Evolutionary conservation across 2,329 filamentous ascomycete species (phyloP).

Genomic region (Whalleya microplaca): DNA sequence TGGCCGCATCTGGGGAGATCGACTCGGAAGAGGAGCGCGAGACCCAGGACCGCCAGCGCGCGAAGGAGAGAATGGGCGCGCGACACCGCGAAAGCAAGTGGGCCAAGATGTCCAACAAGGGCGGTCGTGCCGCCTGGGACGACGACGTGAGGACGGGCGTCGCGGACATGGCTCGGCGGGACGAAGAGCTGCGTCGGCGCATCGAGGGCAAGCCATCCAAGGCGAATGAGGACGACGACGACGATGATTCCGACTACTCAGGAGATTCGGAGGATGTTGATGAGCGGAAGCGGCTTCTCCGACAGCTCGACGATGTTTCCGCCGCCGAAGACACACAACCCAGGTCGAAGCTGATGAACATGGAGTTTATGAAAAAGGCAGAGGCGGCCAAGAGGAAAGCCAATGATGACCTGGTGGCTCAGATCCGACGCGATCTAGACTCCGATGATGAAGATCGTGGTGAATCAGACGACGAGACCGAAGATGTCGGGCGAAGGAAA

Average conservation of each 20-base stretch:
- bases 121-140: slow-evolving; percentile 83
- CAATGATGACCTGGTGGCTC: slow-evolving; percentile 76
- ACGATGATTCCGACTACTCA: slow-evolving; percentile 60
- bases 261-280: slow-evolving; percentile 61
- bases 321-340: slow-evolving; percentile 55
- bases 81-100: slow-evolving; percentile 89
- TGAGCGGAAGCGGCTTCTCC: slow-evolving; percentile 52
- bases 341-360: slow-evolving; percentile 71
- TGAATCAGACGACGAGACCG: slow-evolving; percentile 54
- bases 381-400: slow-evolving; percentile 76
- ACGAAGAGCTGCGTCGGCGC: slow-evolving; percentile 79
- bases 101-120: slow-evolving; percentile 82
- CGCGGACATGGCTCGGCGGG: slow-evolving; percentile 78
- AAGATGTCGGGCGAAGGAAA: slow-evolving; percentile 69
- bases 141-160: slow-evolving; percentile 80
- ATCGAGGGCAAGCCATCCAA: slow-evolving; percentile 68
- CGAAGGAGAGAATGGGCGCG: slow-evolving; percentile 82
- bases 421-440: slow-evolving; percentile 73
- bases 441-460: slow-evolving; percentile 58
- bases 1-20: slow-evolving; percentile 60
- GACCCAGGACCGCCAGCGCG: slow-evolving; percentile 71
- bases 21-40: slow-evolving; percentile 70
- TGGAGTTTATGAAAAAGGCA: slow-evolving; percentile 95
- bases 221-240: slow-evolving; percentile 41
- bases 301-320: slow-evolving; percentile 50